Evolutionary conservation across 331 rosid species (phyloP).

Genomic region (Stylosanthes scabra): DNA sequence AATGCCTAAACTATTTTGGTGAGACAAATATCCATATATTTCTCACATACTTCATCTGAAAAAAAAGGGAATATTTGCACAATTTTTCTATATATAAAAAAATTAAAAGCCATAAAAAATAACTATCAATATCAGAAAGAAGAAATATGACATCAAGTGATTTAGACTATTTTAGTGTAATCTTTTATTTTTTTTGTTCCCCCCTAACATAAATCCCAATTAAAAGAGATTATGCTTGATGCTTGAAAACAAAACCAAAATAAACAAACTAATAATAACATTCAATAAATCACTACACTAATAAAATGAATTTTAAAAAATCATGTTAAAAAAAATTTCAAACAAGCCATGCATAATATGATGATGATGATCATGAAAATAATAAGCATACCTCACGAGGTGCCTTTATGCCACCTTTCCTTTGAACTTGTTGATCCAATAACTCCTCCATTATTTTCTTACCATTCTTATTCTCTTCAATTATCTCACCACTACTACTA

Average conservation of each 20-base stretch:
- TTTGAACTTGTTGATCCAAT: slow-evolving; percentile 36
- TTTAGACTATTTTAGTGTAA: too few species aligned
- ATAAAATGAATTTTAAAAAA: not conserved
- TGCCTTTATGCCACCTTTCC: slow-evolving; percentile 44
- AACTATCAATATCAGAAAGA: too few species aligned
- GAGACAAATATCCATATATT: not conserved
- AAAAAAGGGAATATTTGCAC: too few species aligned
- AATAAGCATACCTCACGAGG: slow-evolving; percentile 50
- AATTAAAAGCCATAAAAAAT: too few species aligned
- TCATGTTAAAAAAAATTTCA: not conserved
- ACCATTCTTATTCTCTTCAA: slow-evolving; percentile 30
- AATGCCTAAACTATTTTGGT: not conserved
- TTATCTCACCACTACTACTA: slow-evolving; percentile 35
- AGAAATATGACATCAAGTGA: too few species aligned
- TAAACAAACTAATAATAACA: not conserved
- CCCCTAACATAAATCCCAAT: too few species aligned
- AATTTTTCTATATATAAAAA: too few species aligned
- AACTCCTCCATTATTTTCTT: slow-evolving; percentile 6
- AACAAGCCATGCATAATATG: not conserved
- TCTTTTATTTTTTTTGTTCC: too few species aligned
- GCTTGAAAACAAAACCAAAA: not conserved
- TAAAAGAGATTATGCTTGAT: not conserved
- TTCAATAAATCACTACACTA: not conserved
- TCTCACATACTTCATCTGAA: too few species aligned
- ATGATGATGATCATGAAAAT: not conserved